Conservation (phyloP, 2,329 filamentous ascomycete species). For the Endocalyx cinctus region DNA sequence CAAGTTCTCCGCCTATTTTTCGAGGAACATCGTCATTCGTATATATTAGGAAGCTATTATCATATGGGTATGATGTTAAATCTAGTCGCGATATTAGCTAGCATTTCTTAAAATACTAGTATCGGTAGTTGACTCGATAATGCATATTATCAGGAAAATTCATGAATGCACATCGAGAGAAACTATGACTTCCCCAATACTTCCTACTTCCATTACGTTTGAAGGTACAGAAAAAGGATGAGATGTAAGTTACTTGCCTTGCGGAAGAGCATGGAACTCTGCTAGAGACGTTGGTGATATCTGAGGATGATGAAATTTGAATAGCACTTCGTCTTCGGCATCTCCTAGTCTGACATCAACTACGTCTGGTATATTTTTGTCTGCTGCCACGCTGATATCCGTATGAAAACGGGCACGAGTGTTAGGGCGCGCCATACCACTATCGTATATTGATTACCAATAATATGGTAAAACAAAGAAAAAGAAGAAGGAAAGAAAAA, state of each 20-base stretch:
- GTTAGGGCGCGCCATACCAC: conserved; percentile 15
- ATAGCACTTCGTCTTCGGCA: conserved; percentile 68
- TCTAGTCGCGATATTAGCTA: no score
- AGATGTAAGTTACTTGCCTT: conserved; percentile 21
- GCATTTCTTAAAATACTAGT: no score
- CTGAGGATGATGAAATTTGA: conserved; percentile 41
- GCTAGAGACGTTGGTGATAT: conserved; percentile 21
- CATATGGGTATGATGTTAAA: conserved; percentile 15
- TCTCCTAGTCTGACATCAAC: conserved; percentile 54
- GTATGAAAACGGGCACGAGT: conserved; percentile 13
- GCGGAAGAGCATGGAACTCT: conserved; percentile 33
- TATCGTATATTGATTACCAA: not conserved
- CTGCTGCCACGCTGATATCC: conserved; percentile 17
- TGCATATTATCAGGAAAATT: no score
- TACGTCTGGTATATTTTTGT: conserved; percentile 30
- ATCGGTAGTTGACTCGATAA: no score
- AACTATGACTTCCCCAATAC: no score
- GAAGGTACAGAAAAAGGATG: not conserved
- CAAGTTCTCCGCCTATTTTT: conserved; percentile 14
- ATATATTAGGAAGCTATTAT: conserved; percentile 20
- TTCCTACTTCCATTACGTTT: no score
- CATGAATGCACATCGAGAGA: no score
- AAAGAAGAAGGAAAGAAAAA: no score
- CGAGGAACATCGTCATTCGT: conserved; percentile 16
- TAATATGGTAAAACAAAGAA: conserved; percentile 35